Base-by-base conservation (phyloP, 2,329 filamentous ascomycete species). In the Mollisiaceae sp. region DNA sequence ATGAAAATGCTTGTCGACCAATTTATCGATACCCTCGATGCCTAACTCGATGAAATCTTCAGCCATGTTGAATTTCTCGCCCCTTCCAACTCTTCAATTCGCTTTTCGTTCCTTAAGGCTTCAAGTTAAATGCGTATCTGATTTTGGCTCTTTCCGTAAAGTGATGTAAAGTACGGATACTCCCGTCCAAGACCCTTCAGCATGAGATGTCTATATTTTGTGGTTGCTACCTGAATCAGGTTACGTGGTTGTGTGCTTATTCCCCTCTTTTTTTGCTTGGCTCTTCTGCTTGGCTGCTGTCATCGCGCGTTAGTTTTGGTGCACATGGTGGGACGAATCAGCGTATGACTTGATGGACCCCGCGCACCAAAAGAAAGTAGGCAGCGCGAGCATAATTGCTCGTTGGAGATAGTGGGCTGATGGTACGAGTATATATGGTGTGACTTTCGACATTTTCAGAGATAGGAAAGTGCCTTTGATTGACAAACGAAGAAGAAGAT, bases 1-100 rank as follows among this genome's bases (percentile, higher is more conserved):
- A 41, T 74, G 22, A 41, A 71, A 72, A 52, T 71, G 65, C 38
- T 70, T 71, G 64, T 72, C 69, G 27, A 72, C 63, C 9, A 71
- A 18, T 43, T 70, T 69, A 47, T 71, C 69, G 1, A 62, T 59
- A 4, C 65, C 67, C 27, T 65, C 63, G 8, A 70, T 63, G 14
- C 68, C 68, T 8, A 70, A 59, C 50, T 63, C 69, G 14, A 69
- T 36, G 52, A 71, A 68, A 4, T 60, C 57, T 12, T 65, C 63
- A 22, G 57, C 54, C 63, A 50, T 57, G 24, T 18, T 20, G 11
- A 4, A 45, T n/a, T 41, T 18, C 12, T 62, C 32, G 43, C 38
- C 24, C 35, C 38, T 22, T 8, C 41, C 9, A 9, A 35, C 24
- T n/a, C 38, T 22, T 8, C 41, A 9, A 9, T 38, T 54, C 55